Evolutionary conservation across 306 rosid species (phyloP).

Genomic region (Inga laurina): DNA sequence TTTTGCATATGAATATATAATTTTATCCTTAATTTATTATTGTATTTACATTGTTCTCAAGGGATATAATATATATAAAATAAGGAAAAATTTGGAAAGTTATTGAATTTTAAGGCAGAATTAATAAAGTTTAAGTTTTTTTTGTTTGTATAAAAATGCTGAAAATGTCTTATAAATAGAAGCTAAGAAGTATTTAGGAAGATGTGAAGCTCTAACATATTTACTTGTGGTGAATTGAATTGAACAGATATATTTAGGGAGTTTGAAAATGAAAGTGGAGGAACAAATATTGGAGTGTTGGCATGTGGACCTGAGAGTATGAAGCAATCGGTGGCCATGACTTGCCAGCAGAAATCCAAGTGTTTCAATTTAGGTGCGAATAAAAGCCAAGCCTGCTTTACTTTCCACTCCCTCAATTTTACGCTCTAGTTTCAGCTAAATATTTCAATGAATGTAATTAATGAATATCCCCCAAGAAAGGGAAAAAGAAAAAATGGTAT

Average conservation of each 20-base stretch:
- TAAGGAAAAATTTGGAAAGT: too few relatives aligned
- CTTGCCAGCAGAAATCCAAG: constrained; percentile 49
- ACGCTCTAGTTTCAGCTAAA: constrained; percentile 45
- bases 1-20: too few relatives aligned
- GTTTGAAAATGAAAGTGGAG: constrained; percentile 50
- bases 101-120: too few relatives aligned
- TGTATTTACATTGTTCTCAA: too few relatives aligned
- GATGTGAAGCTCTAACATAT: background rate
- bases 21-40: too few relatives aligned
- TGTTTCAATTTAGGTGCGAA: constrained; percentile 42
- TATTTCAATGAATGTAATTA: background rate
- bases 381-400: constrained; percentile 46
- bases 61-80: too few relatives aligned
- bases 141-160: too few relatives aligned
- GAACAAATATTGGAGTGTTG: constrained; percentile 62
- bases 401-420: constrained; percentile 84
- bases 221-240: constrained; percentile 6
- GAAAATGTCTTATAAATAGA: too few relatives aligned
- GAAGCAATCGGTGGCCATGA: constrained; percentile 67
- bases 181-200: too few relatives aligned
- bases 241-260: constrained; percentile 59
- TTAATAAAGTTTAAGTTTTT: too few relatives aligned
- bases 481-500: too few relatives aligned
- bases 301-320: constrained; percentile 83
- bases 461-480: background rate